Conservation (phyloP, 345 rosid genomes). For the Erodium maritimum region DNA sequence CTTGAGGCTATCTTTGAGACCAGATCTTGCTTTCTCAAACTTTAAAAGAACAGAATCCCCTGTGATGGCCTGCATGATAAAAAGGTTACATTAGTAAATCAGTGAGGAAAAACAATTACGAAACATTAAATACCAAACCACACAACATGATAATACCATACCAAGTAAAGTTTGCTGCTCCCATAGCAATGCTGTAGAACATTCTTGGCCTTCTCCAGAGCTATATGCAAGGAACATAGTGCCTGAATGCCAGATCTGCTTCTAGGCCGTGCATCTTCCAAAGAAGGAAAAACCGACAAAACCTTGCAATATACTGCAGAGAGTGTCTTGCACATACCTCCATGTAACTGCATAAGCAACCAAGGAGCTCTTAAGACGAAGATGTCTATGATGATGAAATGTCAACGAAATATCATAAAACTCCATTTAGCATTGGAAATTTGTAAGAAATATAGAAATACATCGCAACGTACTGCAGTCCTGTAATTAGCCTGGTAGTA, state of each 20-base stretch:
- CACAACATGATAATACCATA: conserved; percentile 11
- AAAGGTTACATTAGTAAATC: not conserved
- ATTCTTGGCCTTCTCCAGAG: conserved; percentile 77
- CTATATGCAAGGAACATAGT: conserved; percentile 82
- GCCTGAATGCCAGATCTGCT: conserved; percentile 97
- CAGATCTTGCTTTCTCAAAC: conserved; percentile 65
- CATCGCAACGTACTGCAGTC: not conserved
- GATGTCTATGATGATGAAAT: not conserved
- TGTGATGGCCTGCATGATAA: conserved; percentile 65
- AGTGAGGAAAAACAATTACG: not conserved
- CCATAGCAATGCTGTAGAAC: conserved; percentile 83
- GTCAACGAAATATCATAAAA: not conserved
- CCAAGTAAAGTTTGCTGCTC: conserved; percentile 90
- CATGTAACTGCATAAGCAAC: conserved; percentile 61
- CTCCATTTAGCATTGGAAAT: not conserved
- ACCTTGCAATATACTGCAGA: conserved; percentile 63
- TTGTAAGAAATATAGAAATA: not conserved
- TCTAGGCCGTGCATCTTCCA: conserved; percentile 94
- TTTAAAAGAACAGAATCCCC: conserved; percentile 81
- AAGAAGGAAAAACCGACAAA: conserved; percentile 61
- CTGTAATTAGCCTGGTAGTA: not conserved
- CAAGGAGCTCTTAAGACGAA: not conserved
- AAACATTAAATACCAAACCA: not conserved
- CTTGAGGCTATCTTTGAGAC: conserved; percentile 75
- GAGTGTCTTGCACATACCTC: conserved; percentile 74